Percentiles rank a stretch among this genome's conserved stretches.
Evolutionary conservation across 805 yeast species (phyloP).

Genomic region (Kregervanrija fluxuum): DNA sequence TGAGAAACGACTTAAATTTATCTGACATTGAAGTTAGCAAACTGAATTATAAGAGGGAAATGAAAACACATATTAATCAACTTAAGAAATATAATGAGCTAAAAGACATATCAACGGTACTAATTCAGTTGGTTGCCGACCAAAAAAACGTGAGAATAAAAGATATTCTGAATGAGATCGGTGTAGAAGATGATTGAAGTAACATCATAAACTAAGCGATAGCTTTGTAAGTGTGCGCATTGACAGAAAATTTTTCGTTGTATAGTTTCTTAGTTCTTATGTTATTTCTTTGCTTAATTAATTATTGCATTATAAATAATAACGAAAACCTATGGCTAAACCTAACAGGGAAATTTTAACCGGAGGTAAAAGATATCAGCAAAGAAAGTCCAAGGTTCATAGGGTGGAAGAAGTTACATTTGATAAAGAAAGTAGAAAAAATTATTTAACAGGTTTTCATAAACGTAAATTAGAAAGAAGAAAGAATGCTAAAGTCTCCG

Average conservation of each 20-base stretch:
- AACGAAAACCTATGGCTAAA: constrained; percentile 19
- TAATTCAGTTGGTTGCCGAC: constrained; percentile 55
- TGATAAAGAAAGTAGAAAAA: constrained; percentile 70
- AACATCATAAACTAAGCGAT: no score
- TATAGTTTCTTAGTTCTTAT: neutral
- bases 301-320: no score
- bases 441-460: constrained; percentile 91
- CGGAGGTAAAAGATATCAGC: constrained; percentile 75
- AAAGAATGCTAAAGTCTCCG: constrained; percentile 73
- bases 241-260: neutral
- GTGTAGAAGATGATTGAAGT: constrained; percentile 21
- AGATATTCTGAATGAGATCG: constrained; percentile 50
- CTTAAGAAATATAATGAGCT: constrained; percentile 56
- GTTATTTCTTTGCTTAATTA: no score
- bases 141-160: constrained; percentile 40
- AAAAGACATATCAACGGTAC: constrained; percentile 50
- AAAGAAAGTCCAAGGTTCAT: constrained; percentile 55
- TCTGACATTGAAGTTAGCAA: constrained; percentile 1
- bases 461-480: constrained; percentile 85
- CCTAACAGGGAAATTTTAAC: constrained; percentile 81
- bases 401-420: constrained; percentile 81
- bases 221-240: constrained; percentile 4
- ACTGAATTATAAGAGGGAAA: constrained; percentile 30
- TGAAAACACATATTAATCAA: constrained; percentile 43
- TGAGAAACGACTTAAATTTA: constrained; percentile 11